A percentile compares a stretch with the other conserved stretches of the same genome.
These are phyloP conservation scores for Cyberlindnera mycetangii DNA, from an alignment of 805 yeast genomes.

Conservation along the genomic window DNA sequence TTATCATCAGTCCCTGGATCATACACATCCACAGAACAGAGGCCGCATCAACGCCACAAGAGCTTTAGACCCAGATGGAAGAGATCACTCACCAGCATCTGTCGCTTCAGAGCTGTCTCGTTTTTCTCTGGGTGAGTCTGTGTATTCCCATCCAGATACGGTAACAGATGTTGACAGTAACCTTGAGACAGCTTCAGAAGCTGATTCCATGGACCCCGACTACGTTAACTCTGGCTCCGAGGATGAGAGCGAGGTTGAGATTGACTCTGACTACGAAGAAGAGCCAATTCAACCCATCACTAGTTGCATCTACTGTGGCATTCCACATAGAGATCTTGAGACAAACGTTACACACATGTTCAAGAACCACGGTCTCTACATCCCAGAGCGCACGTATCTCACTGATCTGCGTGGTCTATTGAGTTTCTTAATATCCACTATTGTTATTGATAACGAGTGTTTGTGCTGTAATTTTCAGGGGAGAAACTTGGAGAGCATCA, in stretches of 20 bases:
- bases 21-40: slow-evolving; percentile 16
- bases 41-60: slow-evolving; percentile 26
- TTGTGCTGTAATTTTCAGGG: slow-evolving; percentile 83
- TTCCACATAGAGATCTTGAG: slow-evolving; percentile 50
- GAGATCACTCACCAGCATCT: slow-evolving; percentile 50
- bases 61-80: background rate
- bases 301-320: slow-evolving; percentile 57
- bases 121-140: slow-evolving; percentile 51
- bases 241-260: slow-evolving; percentile 19
- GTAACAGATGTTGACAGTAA: slow-evolving; percentile 34
- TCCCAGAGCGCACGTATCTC: slow-evolving; percentile 78
- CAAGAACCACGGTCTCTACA: slow-evolving; percentile 74
- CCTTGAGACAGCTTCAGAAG: slow-evolving; percentile 49
- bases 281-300: slow-evolving; percentile 39
- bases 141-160: slow-evolving; percentile 32
- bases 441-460: slow-evolving; percentile 82
- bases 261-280: slow-evolving; percentile 24
- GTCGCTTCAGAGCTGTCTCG: slow-evolving; percentile 52
- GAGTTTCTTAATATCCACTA: slow-evolving; percentile 71
- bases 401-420: slow-evolving; percentile 69
- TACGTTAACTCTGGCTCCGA: slow-evolving; percentile 27
- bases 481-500: slow-evolving; percentile 75
- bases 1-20: slow-evolving; percentile 4
- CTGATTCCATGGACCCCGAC: slow-evolving; percentile 39
- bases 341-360: slow-evolving; percentile 74